Base-by-base conservation (phyloP, 2,329 filamentous ascomycete species). In the Orbilia blumenaviensis region DNA sequence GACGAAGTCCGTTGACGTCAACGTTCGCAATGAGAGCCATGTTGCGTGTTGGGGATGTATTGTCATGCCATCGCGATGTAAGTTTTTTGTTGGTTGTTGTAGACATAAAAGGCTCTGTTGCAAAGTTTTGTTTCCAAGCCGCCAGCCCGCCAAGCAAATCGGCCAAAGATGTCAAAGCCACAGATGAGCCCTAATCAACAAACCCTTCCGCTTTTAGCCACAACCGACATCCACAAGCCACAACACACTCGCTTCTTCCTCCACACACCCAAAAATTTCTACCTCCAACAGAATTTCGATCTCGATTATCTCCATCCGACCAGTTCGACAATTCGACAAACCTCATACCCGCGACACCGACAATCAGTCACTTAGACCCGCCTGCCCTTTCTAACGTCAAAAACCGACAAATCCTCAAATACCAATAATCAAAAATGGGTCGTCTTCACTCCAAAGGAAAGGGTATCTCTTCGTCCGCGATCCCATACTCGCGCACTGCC, bases 391-490 rank as follows among this genome's bases (percentile, higher is more conserved):
- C 46, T 25, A 23, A 62, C 58, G 14, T 32, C 29, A 48, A 52
- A n/a, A 14, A 32, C 18, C 18, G 3, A 36, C 12, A 34, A 23
- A 58, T 54, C 41, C 32, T 29, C 32, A 32, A 29, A 36, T 16
- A 56, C 36, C 21, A 75, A 67, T 68, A 56, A 68, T 62, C 29
- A 54, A 68, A 67, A 75, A 75, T 75, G 71, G 71, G 71, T 75
- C 71, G 71, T 52, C 71, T 75, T 48, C 96, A 99, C 91, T 92
- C 89, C 89, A 97, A 97, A 84, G 94, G 95, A 88, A 98, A 98
- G 92, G 96, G 95, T 86, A 99, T 99, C 87, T 93, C 93, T 81
- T 87, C 92, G 87, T 97, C 93, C 79, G 93, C 95, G 83, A 87
- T 98, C 86, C 95, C 96, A 84, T 99, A 98, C 91, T 97, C 93